Base-by-base conservation (phyloP, 139 green algal species). In the Bryopsis sp. region DNA sequence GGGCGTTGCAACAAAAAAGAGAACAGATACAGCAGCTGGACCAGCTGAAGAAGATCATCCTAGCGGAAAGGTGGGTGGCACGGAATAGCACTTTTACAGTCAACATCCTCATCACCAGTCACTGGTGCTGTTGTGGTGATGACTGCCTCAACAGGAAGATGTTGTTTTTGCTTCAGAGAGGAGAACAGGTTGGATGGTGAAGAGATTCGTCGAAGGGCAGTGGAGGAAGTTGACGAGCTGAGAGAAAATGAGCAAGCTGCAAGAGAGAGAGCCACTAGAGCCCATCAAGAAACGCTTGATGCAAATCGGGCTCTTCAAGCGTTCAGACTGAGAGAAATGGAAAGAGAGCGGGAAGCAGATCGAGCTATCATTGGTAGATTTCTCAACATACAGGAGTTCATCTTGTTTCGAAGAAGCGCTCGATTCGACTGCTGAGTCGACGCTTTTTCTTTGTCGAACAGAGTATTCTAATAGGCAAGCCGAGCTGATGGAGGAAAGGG, bases 1-100 rank as follows among this genome's bases (percentile, higher is more conserved):
- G 67, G 1, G 81, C 82, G 0, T 60, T 89, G 60, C 66, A 72
- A 43, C 81, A 90, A 73, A 76, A 75, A 19, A 78, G 84, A 2
- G 74, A 77, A n/a, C 84, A 90, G 70, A 76, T 84, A 64, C 58
- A 78, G 65, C 83, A 91, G 76, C 71, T 89, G 64, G 81, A 87
- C 38, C 76, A 86, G 39, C 39, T 87, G 31, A 85, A 85, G 70
- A 22, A 15, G 39, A 67, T 74, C 19, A 74, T 79, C 7, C 43
- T 78, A 2, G 62, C 62, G 37, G 74, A 81, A 28, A 64, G 57
- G 57, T 64, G 8, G 26, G 57, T 34, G n/a, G n/a, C n/a, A n/a
- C n/a, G n/a, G n/a, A n/a, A n/a, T n/a, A n/a, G n/a, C n/a, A n/a
- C n/a, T n/a, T n/a, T n/a, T n/a, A n/a, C n/a, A n/a, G n/a, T n/a